These are phyloP conservation scores for Ustilago bromivora DNA, from an alignment of 1,284 basidiomycete species.

Conservation along the genomic window DNA sequence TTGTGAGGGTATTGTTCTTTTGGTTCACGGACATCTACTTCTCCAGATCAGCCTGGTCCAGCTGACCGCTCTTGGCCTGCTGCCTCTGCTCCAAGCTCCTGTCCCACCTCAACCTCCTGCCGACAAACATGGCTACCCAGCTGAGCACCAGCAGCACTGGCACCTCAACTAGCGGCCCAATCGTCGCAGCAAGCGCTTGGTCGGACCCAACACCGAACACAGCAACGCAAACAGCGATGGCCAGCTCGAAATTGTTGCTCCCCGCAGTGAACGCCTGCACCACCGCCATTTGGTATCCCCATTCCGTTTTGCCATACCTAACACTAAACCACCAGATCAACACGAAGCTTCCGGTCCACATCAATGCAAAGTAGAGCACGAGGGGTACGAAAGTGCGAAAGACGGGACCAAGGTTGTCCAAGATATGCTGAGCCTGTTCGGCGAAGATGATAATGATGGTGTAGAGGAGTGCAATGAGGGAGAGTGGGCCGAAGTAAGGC, in stretches of 20 bases:
- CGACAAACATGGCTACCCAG: constrained; percentile 77
- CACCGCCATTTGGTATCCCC: constrained; percentile 69
- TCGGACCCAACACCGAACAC: constrained; percentile 73
- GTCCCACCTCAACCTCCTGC: constrained; percentile 59
- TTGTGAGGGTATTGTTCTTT: neutral
- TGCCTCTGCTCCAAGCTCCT: constrained; percentile 17
- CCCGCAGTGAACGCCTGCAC: constrained; percentile 73
- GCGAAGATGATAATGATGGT: constrained; percentile 83
- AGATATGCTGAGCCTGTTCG: constrained; percentile 72
- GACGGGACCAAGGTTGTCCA: constrained; percentile 57
- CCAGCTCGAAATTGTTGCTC: constrained; percentile 74
- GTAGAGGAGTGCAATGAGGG: constrained; percentile 74
- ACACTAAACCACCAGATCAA: constrained; percentile 70
- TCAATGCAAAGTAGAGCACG: constrained; percentile 78
- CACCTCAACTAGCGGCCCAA: constrained; percentile 69
- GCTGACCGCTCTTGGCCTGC: neutral
- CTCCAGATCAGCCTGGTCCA: constrained; percentile 20
- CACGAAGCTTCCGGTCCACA: constrained; percentile 79
- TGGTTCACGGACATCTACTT: constrained; percentile 5
- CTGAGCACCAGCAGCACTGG: constrained; percentile 81
- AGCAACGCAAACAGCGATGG: constrained; percentile 84
- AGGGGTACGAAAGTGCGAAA: constrained; percentile 77
- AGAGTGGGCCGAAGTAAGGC: constrained; percentile 78
- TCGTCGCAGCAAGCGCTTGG: constrained; percentile 56
- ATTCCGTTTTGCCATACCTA: constrained; percentile 56